Conservation (phyloP, 352 stramenopile species). For the Blastocystis sp. region DNA sequence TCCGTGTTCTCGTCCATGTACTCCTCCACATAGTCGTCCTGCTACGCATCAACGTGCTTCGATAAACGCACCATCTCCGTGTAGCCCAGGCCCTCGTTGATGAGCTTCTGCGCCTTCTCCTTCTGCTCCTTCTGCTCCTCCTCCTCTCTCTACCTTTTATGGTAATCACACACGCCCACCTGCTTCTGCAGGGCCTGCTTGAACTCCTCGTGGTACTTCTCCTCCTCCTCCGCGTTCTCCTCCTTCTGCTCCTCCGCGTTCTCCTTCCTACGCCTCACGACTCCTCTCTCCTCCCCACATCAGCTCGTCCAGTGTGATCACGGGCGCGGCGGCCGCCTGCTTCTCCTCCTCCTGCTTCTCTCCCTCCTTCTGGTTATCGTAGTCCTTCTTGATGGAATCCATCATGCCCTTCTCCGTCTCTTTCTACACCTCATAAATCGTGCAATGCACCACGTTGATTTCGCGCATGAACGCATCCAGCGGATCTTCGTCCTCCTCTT, state of each 20-base stretch:
- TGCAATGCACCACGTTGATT: constrained; percentile 6
- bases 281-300: too few relatives aligned
- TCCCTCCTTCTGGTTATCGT: constrained; percentile 50
- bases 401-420: constrained; percentile 42
- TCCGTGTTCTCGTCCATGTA: constrained; percentile 78
- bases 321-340: not conserved
- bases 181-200: constrained; percentile 73
- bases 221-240: constrained; percentile 67
- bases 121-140: constrained; percentile 71
- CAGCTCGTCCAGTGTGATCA: constrained; percentile 75
- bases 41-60: constrained; percentile 40
- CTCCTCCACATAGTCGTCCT: constrained; percentile 73
- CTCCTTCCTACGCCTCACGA: constrained; percentile 22
- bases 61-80: constrained; percentile 62
- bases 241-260: constrained; percentile 49
- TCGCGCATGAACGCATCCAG: constrained; percentile 70
- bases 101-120: constrained; percentile 81
- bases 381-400: constrained; percentile 30
- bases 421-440: not conserved
- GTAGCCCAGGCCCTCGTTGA: constrained; percentile 69
- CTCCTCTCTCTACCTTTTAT: constrained; percentile 31
- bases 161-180: constrained; percentile 72
- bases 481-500: constrained; percentile 67
- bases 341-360: constrained; percentile 52
- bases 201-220: constrained; percentile 71